Base-by-base conservation (phyloP, 768 basidiomycete genomes). In the Tulasnella sp. region DNA sequence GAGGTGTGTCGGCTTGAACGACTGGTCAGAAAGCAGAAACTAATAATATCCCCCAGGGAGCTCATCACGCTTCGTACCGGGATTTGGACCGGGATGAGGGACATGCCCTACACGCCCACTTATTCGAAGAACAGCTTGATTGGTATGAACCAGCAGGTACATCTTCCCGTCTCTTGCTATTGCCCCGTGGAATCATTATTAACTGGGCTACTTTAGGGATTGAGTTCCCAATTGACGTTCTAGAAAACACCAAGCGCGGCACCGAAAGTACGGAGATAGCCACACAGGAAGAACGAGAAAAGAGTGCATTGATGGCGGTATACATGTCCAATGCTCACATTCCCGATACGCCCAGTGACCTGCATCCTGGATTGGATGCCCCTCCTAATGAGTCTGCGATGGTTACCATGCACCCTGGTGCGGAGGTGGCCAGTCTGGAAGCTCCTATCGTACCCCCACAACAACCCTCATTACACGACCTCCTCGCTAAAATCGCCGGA, bases 21-120 rank as follows among this genome's bases (percentile, higher is more conserved):
- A 36, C 42, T 39, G 25, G 35, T 32, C 58, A 48, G 27, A 39
- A 48, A 25, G 25, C n/a, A 48, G 27, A 27, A 59, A 57, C 27
- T 46, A 17, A 34, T 19, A 41, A 46, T 59, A 65, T 62, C 58
- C n/a, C n/a, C n/a, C 67, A 91, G 87, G 84, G 82, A 72, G 72
- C 75, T 67, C 82, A 84, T 73, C 72, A 74, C 66, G 64, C 55
- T 12, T 57, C 55, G 7, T 57, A 57, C 37, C 86, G 86, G 67
- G 87, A 89, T 71, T 75, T 91, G 74, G 88, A 91, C 71, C 79
- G 85, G 68, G 84, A 80, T 67, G 89, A 90, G 69, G 88, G 88
- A 49, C 86, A 85, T 56, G 86, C 88, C 51, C 68, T 91, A 64
- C 87, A 90, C 66, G 79, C 80, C 60, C 83, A 82, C 67, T 45